phyloP scores from a whole-genome alignment of 164 flowering plant species.

The Tetrastigma voinierianum region DNA sequence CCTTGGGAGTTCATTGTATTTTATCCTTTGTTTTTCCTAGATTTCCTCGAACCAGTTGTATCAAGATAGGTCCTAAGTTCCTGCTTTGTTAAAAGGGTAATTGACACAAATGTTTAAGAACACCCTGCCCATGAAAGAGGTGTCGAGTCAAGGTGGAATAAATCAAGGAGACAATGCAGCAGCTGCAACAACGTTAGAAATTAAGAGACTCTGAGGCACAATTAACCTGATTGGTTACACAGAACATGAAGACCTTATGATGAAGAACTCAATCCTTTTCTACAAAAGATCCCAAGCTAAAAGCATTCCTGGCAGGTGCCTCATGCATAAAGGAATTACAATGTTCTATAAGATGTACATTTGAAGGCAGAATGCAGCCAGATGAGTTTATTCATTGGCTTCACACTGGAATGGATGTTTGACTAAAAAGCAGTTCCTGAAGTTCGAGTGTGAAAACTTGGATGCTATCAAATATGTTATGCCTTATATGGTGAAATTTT shows the following conservation, averaged over 20 bases:
- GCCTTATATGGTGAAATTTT: not conserved
- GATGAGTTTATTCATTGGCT: slow-evolving; percentile 20
- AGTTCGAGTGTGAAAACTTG: slow-evolving; percentile 9
- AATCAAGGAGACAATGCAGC: not conserved
- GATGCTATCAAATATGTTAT: slow-evolving; percentile 2
- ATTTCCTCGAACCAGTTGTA: no score
- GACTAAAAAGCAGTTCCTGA: not conserved
- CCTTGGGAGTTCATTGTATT: no score
- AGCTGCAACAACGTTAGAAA: not conserved
- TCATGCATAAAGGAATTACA: not conserved
- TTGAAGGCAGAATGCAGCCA: slow-evolving; percentile 8
- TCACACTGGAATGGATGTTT: slow-evolving; percentile 2
- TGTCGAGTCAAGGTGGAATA: not conserved
- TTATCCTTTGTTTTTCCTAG: no score
- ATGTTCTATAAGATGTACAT: not conserved
- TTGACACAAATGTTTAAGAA: no score
- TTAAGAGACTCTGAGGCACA: not conserved
- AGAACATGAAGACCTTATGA: not conserved
- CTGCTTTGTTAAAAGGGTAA: no score
- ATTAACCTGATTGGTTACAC: not conserved
- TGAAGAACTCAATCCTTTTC: not conserved
- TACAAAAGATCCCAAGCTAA: not conserved
- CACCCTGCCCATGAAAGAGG: no score
- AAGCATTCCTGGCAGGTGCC: no score
- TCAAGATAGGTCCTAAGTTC: no score